phyloP scores from a whole-genome alignment of 768 basidiomycete genomes.

The Cystobasidium tubakii region DNA sequence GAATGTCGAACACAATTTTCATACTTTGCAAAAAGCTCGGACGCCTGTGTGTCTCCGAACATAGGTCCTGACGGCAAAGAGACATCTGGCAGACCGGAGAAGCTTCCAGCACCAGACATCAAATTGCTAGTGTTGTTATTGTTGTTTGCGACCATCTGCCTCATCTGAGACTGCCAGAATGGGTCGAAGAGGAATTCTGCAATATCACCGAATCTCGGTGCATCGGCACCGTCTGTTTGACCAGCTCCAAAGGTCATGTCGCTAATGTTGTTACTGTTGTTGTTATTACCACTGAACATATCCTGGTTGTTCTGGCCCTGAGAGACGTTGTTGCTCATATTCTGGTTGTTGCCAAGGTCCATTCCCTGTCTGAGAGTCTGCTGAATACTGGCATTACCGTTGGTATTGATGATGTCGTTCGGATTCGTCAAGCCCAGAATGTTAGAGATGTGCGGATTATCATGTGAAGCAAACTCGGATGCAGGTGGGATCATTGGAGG shows the following conservation, averaged over 20 bases:
- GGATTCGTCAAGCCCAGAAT: constrained; percentile 19
- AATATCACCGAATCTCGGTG: background rate
- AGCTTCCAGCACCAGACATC: background rate
- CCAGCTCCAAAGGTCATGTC: background rate
- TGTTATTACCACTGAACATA: background rate
- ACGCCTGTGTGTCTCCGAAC: background rate
- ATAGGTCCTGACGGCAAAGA: background rate
- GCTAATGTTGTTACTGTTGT: background rate
- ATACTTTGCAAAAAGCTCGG: background rate
- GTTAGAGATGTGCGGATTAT: constrained; percentile 24
- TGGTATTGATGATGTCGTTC: background rate
- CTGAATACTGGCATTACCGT: background rate
- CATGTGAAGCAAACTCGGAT: background rate
- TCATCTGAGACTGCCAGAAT: constrained; percentile 24
- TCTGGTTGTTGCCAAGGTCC: background rate
- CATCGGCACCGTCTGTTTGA: background rate
- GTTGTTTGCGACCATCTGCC: background rate
- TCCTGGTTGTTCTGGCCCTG: background rate
- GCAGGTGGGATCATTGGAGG: background rate
- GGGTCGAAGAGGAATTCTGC: constrained; percentile 32
- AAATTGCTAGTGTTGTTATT: background rate
- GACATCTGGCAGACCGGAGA: background rate
- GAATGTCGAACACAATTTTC: background rate
- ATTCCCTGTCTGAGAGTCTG: background rate
- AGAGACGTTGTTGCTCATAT: background rate